phyloP scores from a whole-genome alignment of 176 grass and related monocot species.

The Carex parvula region DNA sequence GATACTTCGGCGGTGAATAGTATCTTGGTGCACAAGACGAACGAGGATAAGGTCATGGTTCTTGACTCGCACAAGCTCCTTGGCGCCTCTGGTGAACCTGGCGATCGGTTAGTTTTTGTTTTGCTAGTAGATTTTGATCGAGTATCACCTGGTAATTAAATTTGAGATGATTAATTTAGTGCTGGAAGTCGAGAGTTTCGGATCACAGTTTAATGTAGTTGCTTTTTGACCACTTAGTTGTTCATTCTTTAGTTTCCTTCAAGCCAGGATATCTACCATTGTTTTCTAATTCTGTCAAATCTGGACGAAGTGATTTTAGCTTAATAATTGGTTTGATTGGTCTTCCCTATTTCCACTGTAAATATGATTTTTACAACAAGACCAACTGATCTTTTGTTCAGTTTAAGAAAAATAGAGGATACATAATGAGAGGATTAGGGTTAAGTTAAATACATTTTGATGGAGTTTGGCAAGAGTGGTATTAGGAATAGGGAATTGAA shows the following conservation, averaged over 20 bases:
- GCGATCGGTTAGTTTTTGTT: constrained; percentile 54
- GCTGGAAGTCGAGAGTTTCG: not conserved
- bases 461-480: not conserved
- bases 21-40: constrained; percentile 57
- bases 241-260: not conserved
- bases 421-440: not conserved
- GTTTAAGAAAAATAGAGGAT: not conserved
- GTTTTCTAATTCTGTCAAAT: not conserved
- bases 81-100: constrained; percentile 93
- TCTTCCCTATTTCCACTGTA: not conserved
- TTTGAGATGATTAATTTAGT: constrained; percentile 1
- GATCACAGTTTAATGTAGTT: not conserved
- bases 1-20: constrained; percentile 90
- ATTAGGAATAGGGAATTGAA: not conserved
- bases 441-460: not conserved
- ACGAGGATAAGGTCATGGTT: constrained; percentile 99
- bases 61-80: constrained; percentile 98
- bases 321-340: not conserved
- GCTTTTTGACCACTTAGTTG: not conserved
- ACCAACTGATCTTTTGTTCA: not conserved
- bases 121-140: not conserved
- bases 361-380: not conserved
- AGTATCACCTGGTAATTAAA: not conserved
- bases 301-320: not conserved
- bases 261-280: not conserved